phyloP scores from a whole-genome alignment of 2,329 filamentous ascomycete genomes.

The Arthrinium phaeospermum region DNA sequence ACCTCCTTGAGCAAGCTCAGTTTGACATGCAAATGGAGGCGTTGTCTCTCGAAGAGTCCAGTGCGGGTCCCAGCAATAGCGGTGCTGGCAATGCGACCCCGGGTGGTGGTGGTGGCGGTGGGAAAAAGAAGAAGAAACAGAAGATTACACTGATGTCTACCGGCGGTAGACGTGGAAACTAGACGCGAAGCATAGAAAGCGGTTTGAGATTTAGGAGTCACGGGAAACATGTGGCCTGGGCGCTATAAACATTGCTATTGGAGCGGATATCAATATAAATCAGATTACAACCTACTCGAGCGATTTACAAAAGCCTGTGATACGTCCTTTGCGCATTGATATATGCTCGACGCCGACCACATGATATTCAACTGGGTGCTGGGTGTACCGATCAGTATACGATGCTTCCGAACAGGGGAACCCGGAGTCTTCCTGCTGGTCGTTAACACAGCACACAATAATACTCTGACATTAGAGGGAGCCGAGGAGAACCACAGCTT shows the following conservation, averaged over 20 bases:
- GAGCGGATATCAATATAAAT: not conserved
- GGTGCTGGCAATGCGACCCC: constrained; percentile 41
- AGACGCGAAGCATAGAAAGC: constrained; percentile 14
- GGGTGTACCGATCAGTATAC: not conserved
- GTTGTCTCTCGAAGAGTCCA: constrained; percentile 45
- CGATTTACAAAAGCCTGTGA: not conserved
- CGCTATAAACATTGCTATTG: constrained; percentile 1
- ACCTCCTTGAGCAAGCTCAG: constrained; percentile 69
- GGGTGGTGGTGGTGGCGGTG: constrained; percentile 46
- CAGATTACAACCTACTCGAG: not conserved
- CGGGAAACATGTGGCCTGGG: not conserved
- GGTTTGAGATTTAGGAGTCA: constrained; percentile 9
- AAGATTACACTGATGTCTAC: constrained; percentile 78
- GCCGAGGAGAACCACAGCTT: not conserved
- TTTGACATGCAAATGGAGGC: constrained; percentile 64
- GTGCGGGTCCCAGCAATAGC: constrained; percentile 32
- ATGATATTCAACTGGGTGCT: not conserved
- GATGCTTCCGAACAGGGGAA: not conserved
- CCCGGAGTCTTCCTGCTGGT: not conserved
- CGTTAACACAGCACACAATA: not conserved
- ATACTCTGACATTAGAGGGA: not conserved
- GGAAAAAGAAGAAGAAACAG: constrained; percentile 74
- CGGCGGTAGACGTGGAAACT: constrained; percentile 48
- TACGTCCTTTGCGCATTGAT: not conserved
- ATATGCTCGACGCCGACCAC: not conserved